phyloP scores from a whole-genome alignment of 2,329 filamentous ascomycete genomes.

The Ceratocystis lukuohia region DNA sequence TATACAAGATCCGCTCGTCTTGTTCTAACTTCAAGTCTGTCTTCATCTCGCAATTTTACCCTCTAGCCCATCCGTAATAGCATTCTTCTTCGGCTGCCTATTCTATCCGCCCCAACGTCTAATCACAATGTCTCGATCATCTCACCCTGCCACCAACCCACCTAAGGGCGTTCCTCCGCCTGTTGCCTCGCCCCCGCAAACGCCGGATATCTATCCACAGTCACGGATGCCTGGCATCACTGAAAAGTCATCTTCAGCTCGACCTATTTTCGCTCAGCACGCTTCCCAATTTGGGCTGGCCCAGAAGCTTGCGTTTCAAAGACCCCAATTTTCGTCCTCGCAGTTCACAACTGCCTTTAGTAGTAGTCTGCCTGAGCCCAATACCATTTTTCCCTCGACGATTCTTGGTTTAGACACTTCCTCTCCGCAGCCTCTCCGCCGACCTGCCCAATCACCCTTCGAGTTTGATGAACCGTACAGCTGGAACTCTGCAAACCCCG shows the following conservation, averaged over 20 bases:
- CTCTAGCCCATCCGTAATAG: not conserved
- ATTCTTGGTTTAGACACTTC: not conserved
- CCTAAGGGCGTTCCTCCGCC: slow-evolving; percentile 10
- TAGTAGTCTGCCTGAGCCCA: slow-evolving; percentile 1
- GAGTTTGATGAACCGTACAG: slow-evolving; percentile 13
- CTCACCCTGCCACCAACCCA: not conserved
- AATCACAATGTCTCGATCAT: slow-evolving; percentile 12
- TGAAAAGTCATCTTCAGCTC: not conserved
- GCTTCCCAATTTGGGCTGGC: not conserved
- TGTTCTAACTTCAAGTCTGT: not conserved
- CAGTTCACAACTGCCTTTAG: not conserved
- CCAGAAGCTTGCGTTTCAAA: not conserved
- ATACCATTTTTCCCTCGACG: slow-evolving; percentile 3
- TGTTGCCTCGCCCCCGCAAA: slow-evolving; percentile 13
- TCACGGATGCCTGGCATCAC: not conserved
- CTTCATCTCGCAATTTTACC: not conserved
- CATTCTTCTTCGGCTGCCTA: not conserved
- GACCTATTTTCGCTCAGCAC: not conserved
- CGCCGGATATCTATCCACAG: slow-evolving; percentile 2
- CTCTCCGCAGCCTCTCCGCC: slow-evolving; percentile 8
- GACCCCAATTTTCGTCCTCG: not conserved
- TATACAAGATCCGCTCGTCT: not conserved
- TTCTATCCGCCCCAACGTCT: not conserved
- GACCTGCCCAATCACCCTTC: slow-evolving; percentile 11
- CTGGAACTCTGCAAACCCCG: slow-evolving; percentile 6